Conservation (phyloP, 2,329 filamentous ascomycete species). For the Talaromyces rugulosus region DNA sequence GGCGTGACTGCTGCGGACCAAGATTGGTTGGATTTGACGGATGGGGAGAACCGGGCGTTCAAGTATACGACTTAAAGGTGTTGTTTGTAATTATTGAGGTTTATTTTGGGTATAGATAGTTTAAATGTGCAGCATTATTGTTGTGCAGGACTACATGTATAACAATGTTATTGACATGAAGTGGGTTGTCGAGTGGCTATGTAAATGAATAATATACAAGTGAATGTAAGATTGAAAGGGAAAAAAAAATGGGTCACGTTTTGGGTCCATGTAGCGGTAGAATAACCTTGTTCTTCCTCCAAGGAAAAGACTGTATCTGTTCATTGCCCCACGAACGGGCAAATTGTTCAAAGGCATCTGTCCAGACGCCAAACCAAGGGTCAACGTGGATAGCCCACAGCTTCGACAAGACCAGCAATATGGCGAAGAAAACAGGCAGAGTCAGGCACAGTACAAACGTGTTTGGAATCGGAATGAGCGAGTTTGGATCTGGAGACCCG, state of each 20-base stretch:
- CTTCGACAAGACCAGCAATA: slow-evolving; percentile 45
- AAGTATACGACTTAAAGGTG: slow-evolving; percentile 8
- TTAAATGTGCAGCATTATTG: too few relatives aligned
- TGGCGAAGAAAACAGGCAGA: not conserved
- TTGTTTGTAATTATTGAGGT: too few relatives aligned
- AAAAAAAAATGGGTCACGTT: not conserved
- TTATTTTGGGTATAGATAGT: not conserved
- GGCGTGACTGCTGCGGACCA: slow-evolving; percentile 2
- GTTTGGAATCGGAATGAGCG: not conserved
- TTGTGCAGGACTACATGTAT: too few relatives aligned
- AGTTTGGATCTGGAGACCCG: not conserved
- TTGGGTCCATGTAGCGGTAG: not conserved
- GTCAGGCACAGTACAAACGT: not conserved
- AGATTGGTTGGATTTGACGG: slow-evolving; percentile 9
- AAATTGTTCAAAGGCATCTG: slow-evolving; percentile 21
- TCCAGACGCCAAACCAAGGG: slow-evolving; percentile 41
- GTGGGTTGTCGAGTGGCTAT: too few relatives aligned
- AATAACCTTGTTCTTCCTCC: not conserved
- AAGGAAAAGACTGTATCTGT: not conserved
- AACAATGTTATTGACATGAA: too few relatives aligned
- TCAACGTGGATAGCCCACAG: slow-evolving; percentile 54
- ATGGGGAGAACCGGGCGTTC: slow-evolving; percentile 3
- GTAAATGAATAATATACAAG: not conserved
- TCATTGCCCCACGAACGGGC: slow-evolving; percentile 18
- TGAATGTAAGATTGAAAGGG: not conserved